Evolutionary conservation across 2,329 filamentous ascomycete genomes (phyloP).

Genomic region (Celoporthe dispersa): DNA sequence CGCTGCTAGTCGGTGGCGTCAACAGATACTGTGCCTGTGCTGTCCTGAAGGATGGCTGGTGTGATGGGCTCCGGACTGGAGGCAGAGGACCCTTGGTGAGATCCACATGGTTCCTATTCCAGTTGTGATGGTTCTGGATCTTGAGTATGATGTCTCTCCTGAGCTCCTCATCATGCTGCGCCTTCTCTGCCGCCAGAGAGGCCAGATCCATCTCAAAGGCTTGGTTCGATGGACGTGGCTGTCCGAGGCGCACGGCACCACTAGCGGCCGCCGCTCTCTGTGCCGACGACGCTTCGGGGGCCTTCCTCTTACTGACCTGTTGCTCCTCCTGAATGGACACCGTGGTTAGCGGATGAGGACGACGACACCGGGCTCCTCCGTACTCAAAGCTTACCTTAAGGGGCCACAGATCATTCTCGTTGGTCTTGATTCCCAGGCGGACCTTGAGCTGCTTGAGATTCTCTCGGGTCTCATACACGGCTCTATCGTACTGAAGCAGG

Average conservation of each 20-base stretch:
- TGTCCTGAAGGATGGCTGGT: conserved; percentile 68
- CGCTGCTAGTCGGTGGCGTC: conserved; percentile 62
- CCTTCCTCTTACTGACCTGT: conserved; percentile 14
- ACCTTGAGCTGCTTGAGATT: conserved; percentile 87
- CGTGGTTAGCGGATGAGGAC: conserved; percentile 2
- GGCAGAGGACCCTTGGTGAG: conserved; percentile 84
- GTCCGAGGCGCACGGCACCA: conserved; percentile 51
- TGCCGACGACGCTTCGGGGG: conserved; percentile 61
- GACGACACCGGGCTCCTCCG: background rate
- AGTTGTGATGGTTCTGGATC: conserved; percentile 84
- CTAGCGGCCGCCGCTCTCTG: conserved; percentile 36
- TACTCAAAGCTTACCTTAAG: conserved; percentile 70
- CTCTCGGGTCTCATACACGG: conserved; percentile 81
- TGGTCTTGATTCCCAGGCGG: conserved; percentile 84
- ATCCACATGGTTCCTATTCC: conserved; percentile 90
- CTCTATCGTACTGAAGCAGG: conserved; percentile 72
- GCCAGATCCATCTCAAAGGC: conserved; percentile 78
- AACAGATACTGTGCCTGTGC: conserved; percentile 73
- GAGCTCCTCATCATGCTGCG: conserved; percentile 82
- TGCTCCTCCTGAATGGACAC: conserved; percentile 29
- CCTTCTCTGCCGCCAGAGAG: conserved; percentile 74
- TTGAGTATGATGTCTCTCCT: conserved; percentile 83
- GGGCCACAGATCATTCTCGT: conserved; percentile 94
- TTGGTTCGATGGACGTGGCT: conserved; percentile 54
- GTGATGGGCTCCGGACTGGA: conserved; percentile 69